A percentile compares a stretch with the other conserved stretches of the same genome.
These are phyloP conservation scores for Vitis cinerea DNA, from an alignment of 164 flowering plant species.

Conservation along the genomic window DNA sequence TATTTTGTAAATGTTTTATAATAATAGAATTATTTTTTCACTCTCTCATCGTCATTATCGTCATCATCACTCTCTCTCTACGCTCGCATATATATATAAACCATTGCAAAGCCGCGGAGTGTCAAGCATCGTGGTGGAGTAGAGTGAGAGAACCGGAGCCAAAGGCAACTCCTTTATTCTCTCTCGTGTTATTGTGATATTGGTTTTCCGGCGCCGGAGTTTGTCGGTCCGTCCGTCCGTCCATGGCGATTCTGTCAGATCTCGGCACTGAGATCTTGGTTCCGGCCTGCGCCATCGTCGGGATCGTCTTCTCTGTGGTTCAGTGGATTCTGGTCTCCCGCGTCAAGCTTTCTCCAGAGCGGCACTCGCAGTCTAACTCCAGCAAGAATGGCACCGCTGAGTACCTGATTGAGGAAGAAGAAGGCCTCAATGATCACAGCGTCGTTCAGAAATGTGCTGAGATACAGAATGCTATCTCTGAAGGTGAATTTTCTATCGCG, in stretches of 20 bases:
- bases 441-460: slow-evolving; percentile 66
- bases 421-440: slow-evolving; percentile 59
- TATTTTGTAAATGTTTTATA: no score
- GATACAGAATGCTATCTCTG: slow-evolving; percentile 65
- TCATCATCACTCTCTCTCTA: no score
- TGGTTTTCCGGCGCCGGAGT: no score
- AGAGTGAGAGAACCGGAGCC: no score
- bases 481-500: slow-evolving; percentile 33
- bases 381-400: slow-evolving; percentile 46
- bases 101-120: no score
- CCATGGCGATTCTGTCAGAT: slow-evolving; percentile 52
- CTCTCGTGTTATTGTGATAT: not conserved
- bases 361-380: slow-evolving; percentile 15
- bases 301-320: slow-evolving; percentile 49
- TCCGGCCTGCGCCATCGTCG: slow-evolving; percentile 59
- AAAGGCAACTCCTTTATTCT: not conserved
- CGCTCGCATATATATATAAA: no score
- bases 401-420: slow-evolving; percentile 64
- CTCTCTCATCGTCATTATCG: no score
- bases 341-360: slow-evolving; percentile 46
- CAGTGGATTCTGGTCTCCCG: slow-evolving; percentile 54
- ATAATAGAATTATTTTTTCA: no score
- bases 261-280: slow-evolving; percentile 51
- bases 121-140: no score
- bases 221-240: not conserved